These are phyloP conservation scores for Pseudopithomyces maydicus DNA, from an alignment of 2,329 filamentous ascomycete species.

Conservation along the genomic window DNA sequence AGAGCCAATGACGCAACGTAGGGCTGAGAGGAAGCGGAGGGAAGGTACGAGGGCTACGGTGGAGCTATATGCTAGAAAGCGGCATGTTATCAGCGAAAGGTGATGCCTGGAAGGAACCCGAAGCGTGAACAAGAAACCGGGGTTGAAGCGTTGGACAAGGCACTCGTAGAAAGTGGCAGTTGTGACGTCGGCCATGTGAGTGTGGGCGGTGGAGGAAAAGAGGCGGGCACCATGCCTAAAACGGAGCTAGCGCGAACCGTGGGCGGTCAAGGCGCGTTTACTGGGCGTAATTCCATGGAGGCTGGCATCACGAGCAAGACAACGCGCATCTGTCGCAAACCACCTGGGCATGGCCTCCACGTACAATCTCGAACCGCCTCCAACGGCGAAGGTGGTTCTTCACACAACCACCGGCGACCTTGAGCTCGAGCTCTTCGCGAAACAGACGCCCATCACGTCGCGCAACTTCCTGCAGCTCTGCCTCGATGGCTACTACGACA, in stretches of 20 bases:
- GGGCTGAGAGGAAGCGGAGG: conserved; percentile 1
- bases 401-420: conserved; percentile 90
- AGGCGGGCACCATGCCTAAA: neutral
- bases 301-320: conserved; percentile 7
- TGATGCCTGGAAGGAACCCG: neutral
- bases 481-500: conserved; percentile 92
- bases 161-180: neutral
- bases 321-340: conserved; percentile 6
- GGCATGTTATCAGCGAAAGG: conserved; percentile 15
- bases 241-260: conserved; percentile 14
- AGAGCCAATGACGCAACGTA: conserved; percentile 11
- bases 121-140: neutral
- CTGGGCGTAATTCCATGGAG: conserved; percentile 20
- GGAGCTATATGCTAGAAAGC: conserved; percentile 17
- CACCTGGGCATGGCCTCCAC: conserved; percentile 73
- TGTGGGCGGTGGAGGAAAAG: conserved; percentile 1
- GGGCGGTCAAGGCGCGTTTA: conserved; percentile 19
- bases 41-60: neutral
- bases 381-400: conserved; percentile 88
- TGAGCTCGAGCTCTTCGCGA: conserved; percentile 90
- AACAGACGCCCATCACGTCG: conserved; percentile 87
- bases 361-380: conserved; percentile 93
- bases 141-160: neutral
- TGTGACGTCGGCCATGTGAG: conserved; percentile 24
- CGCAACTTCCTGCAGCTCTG: conserved; percentile 96